Conservation (phyloP, 805 yeast genomes). For the Sugiyamaella floridensis region DNA sequence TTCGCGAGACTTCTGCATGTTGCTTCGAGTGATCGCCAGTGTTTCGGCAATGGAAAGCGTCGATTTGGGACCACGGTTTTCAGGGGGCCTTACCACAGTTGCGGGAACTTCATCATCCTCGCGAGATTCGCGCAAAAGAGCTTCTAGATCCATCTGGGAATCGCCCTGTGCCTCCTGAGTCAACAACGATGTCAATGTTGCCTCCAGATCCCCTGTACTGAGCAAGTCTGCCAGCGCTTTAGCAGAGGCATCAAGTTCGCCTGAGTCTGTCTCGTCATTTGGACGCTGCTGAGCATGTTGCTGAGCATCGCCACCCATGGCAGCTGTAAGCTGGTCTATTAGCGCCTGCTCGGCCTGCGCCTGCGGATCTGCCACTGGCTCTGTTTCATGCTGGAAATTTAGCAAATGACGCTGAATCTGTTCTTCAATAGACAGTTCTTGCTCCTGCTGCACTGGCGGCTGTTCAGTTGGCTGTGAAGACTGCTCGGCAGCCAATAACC, state of each 20-base stretch:
- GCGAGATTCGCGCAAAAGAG: neutral
- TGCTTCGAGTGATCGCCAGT: conserved; percentile 38
- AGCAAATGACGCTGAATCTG: neutral
- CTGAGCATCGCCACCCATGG: conserved; percentile 3
- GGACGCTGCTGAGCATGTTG: conserved; percentile 2
- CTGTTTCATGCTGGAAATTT: neutral
- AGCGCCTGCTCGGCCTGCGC: conserved; percentile 8
- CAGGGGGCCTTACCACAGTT: neutral
- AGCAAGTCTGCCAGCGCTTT: conserved; percentile 4
- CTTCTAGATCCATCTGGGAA: neutral
- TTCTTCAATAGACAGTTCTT: neutral
- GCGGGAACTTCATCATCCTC: neutral
- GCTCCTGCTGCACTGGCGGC: neutral
- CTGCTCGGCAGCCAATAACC: neutral
- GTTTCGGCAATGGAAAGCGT: conserved; percentile 52
- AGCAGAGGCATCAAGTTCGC: neutral
- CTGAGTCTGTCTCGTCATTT: neutral
- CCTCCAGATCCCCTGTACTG: conserved; percentile 6
- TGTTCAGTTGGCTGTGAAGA: neutral
- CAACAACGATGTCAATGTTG: conserved; percentile 9
- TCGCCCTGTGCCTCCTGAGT: neutral
- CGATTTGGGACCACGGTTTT: neutral
- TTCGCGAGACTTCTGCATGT: conserved; percentile 12
- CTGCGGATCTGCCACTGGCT: neutral
- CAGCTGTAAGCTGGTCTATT: conserved; percentile 11